Percentiles rank a stretch among this genome's conserved stretches.
Evolutionary conservation across 139 green algal species (phyloP).

Genomic region (Nannochloris sp.): DNA sequence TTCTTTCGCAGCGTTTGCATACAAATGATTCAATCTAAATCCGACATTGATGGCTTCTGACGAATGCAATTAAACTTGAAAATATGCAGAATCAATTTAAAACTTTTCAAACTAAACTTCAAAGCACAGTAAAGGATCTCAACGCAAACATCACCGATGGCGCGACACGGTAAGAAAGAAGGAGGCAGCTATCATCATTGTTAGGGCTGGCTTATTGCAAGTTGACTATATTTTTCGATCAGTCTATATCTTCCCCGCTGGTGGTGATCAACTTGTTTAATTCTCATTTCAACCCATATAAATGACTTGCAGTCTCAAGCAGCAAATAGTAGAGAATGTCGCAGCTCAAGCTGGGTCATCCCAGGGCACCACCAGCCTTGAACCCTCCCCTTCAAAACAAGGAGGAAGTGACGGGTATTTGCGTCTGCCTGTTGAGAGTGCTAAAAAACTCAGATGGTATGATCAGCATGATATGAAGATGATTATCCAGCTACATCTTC

Average conservation of each 20-base stretch:
- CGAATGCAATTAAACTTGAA: neutral
- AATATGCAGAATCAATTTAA: slow-evolving; percentile 6
- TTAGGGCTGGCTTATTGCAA: too few species aligned
- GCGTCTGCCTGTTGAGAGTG: slow-evolving; percentile 25
- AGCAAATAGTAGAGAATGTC: too few species aligned
- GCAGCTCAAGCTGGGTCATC: too few species aligned
- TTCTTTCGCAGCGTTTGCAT: too few species aligned
- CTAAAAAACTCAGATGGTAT: slow-evolving; percentile 31
- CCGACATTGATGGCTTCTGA: too few species aligned
- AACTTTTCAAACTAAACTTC: slow-evolving; percentile 11
- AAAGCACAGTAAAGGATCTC: slow-evolving; percentile 12
- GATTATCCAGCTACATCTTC: slow-evolving; percentile 26
- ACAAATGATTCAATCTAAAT: neutral
- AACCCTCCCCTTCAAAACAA: neutral
- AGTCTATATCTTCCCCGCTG: too few species aligned
- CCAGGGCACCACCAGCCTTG: too few species aligned
- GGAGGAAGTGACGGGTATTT: neutral
- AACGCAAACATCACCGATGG: slow-evolving; percentile 16
- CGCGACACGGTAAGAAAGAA: neutral
- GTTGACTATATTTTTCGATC: too few species aligned
- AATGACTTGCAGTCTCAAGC: too few species aligned
- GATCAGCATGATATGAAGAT: slow-evolving; percentile 23
- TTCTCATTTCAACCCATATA: too few species aligned
- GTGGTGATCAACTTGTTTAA: too few species aligned
- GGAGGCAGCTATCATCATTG: neutral